Base-by-base conservation (phyloP, 495 filamentous ascomycete species). In the Penicillium verhagenii region DNA sequence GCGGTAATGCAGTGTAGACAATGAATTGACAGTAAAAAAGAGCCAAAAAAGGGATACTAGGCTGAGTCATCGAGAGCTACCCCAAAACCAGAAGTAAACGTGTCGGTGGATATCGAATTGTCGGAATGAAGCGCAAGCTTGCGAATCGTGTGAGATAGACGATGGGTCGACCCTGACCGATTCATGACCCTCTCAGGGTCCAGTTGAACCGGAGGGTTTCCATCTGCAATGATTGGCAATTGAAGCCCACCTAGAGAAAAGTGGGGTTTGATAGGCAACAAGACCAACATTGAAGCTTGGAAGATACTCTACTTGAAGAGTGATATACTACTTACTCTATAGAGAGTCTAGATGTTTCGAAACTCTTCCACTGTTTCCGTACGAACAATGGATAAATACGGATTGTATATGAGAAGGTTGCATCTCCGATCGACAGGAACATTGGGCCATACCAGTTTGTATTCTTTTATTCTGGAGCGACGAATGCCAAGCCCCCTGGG, bases 401-500 rank as follows among this genome's bases (percentile, higher is more conserved):
- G n/a, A n/a, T 28, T 28, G 10, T 9, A 28, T 9, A 28, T 28
- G n/a, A 21, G 6, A 35, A 21, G 11, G 53, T 53, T 50, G 39
- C 56, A 53, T 52, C 45, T 24, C 29, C 47, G 59, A 61, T 61
- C 56, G 53, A 57, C 50, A 61, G 59, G 54, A 53, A 58, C 54
- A 64, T 56, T 49, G 53, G 44, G 26, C 59, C 57, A 56, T 57
- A 56, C 50, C 59, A 58, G 50, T 47, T 50, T n/a, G 13, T 31
- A n/a, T n/a, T n/a, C n/a, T n/a, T n/a, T n/a, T 52, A 57, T 59
- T 55, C 51, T 59, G 44, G 59, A 62, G 51, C 58, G 6, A 52
- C 40, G 52, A 61, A 56, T 50, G 68, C 68, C 62, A 69, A 65
- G 63, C 63, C 61, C 60, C 65, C 58, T 63, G 48, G 54, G 60